A percentile compares a stretch with the other conserved stretches of the same genome.
These are phyloP conservation scores for Russula sp. DNA, from an alignment of 768 basidiomycete species.

Conservation along the genomic window DNA sequence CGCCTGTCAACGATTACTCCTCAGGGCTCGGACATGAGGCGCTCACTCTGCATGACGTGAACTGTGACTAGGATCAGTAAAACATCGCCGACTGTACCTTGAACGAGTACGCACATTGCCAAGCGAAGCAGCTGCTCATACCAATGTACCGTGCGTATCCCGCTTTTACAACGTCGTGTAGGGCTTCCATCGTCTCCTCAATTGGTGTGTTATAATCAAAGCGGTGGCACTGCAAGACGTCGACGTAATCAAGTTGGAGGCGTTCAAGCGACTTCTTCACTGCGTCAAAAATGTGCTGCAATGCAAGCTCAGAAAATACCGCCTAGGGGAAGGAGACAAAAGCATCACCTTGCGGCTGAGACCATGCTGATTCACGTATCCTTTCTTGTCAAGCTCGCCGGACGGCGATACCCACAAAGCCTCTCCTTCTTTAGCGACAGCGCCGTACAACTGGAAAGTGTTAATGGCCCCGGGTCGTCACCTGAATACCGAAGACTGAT, in stretches of 20 bases:
- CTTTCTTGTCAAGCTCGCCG: conserved; percentile 23
- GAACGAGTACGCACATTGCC: conserved; percentile 24
- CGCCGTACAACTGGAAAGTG: background rate
- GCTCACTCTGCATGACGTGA: conserved; percentile 18
- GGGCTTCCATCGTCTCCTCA: conserved; percentile 29
- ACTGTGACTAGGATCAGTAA: conserved; percentile 14
- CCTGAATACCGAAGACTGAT: background rate
- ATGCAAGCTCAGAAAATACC: background rate
- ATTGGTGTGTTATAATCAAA: conserved; percentile 32
- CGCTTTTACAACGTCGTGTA: conserved; percentile 35
- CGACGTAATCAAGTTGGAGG: conserved; percentile 69
- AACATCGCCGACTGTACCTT: background rate
- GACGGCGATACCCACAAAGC: background rate
- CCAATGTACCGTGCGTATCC: conserved; percentile 34
- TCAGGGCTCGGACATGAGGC: background rate
- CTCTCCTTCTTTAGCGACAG: background rate
- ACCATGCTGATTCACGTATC: conserved; percentile 34
- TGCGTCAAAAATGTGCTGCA: conserved; percentile 64
- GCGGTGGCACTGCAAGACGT: conserved; percentile 53
- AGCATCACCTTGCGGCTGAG: conserved; percentile 30
- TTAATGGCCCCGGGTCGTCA: background rate
- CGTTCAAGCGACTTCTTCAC: conserved; percentile 56
- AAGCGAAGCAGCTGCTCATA: conserved; percentile 27
- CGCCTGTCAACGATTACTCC: conserved; percentile 9
- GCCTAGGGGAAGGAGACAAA: background rate